Base-by-base conservation (phyloP, 2,329 filamentous ascomycete species). In the Cladosporium sp. region DNA sequence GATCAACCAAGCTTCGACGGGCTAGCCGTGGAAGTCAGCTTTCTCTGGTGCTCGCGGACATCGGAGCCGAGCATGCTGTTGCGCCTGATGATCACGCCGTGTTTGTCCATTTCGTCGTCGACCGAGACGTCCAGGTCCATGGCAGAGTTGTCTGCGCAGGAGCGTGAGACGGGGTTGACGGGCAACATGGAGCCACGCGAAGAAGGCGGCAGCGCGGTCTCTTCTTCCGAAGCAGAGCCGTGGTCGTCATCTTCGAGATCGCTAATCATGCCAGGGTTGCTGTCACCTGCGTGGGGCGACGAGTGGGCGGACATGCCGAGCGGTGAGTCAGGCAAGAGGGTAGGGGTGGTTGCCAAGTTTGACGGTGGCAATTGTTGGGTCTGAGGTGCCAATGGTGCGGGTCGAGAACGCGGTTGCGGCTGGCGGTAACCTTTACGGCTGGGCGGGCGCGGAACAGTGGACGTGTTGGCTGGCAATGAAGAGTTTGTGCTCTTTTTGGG, bases 231-330 rank as follows among this genome's bases (percentile, higher is more conserved):
- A 49, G 70, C 68, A 18, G 67, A 69, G 62, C 74, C 78, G 48
- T 81, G 79, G 62, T 82, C 81, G 65, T 83, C 79, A 32, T 81
- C 82, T 64, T 83, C 81, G 70, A 82, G 80, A 67, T 84, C 82
- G 69, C 79, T 82, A 39, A 83, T 80, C 67, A 84, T 73, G 26
- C 81, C 82, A 18, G 82, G 82, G 60, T 81, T 81, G 70, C 79
- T 82, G 71, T 83, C 81, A 63, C 79, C 78, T 2, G 80, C 79
- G 65, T 82, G 76, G 34, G 82, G 82, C 67, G 79, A 81, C 66
- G 82, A 76, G 26, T 64, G 64, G 5, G 70, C 53, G 34, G 57
- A 59, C 56, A 63, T 63, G 51, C 46, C 48, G 21, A 28, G 21
- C 18, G 56, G 56, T 23, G 56, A 58, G 36, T 49, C 53, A n/a